These are phyloP conservation scores for Mycena olivaceomarginata DNA, from an alignment of 768 basidiomycete genomes.

Conservation along the genomic window DNA sequence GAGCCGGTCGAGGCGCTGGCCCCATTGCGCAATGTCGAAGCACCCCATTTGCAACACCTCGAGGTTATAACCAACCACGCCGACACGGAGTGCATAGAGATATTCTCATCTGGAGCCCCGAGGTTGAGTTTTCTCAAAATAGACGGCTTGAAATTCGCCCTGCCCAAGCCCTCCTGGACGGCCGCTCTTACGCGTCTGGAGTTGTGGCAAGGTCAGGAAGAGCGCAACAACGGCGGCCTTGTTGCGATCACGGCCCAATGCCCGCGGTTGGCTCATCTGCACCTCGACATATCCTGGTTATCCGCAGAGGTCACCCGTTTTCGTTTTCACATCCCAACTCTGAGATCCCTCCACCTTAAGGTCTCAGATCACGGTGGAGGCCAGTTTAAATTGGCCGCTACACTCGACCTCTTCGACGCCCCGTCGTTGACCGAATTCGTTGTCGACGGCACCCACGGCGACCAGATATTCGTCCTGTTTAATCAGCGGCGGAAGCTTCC, in stretches of 20 bases:
- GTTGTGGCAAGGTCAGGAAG: neutral
- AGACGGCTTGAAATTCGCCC: neutral
- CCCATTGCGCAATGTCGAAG: neutral
- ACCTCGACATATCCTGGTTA: neutral
- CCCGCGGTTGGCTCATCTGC: neutral
- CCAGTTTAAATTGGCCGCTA: neutral
- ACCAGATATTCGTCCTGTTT: slow-evolving; percentile 12
- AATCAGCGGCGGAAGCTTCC: neutral
- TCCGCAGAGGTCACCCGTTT: neutral
- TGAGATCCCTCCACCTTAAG: neutral
- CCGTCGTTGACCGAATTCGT: slow-evolving; percentile 12
- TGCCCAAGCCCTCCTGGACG: neutral
- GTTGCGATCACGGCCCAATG: neutral
- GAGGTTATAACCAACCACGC: neutral
- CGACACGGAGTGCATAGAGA: neutral
- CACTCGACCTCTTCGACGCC: neutral
- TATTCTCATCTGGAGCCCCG: neutral
- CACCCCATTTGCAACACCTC: neutral
- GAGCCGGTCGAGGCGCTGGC: neutral
- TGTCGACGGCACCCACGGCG: slow-evolving; percentile 1
- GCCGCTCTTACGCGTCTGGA: slow-evolving; percentile 3
- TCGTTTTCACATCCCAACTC: neutral
- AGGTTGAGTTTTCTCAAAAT: neutral
- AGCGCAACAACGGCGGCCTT: neutral
- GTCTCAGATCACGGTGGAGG: neutral